A percentile compares a stretch with the other conserved stretches of the same genome.
phyloP scores from a whole-genome alignment of 2,329 filamentous ascomycete species.

The Penicillium sp. region DNA sequence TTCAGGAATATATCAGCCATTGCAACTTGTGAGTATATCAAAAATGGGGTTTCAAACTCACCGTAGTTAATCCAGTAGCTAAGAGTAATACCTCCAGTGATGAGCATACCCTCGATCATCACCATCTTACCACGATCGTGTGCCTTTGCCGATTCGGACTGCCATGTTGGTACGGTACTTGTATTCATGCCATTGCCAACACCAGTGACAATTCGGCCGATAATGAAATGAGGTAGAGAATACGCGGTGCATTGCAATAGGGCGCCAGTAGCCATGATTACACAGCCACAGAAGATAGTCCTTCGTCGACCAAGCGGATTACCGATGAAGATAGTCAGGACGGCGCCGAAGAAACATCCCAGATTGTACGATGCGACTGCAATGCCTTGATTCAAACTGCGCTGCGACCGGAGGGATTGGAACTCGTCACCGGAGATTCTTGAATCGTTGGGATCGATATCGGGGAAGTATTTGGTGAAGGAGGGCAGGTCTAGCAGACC shows the following conservation, averaged over 20 bases:
- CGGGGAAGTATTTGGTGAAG: constrained; percentile 43
- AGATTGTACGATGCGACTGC: constrained; percentile 46
- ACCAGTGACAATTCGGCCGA: constrained; percentile 50
- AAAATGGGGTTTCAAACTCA: background rate
- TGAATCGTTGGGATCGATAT: constrained; percentile 24
- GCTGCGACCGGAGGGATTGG: constrained; percentile 13
- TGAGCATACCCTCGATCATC: constrained; percentile 52
- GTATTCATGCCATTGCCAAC: constrained; percentile 54
- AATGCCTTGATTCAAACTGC: constrained; percentile 35
- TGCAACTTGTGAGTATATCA: background rate
- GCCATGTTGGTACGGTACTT: constrained; percentile 50
- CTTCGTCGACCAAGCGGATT: constrained; percentile 34
- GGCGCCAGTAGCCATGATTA: constrained; percentile 40
- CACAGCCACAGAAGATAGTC: constrained; percentile 29
- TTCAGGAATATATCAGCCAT: background rate
- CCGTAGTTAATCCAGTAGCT: constrained; percentile 52
- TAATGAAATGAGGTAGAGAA: constrained; percentile 45
- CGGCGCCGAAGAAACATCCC: constrained; percentile 51
- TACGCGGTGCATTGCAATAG: constrained; percentile 22
- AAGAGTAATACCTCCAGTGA: constrained; percentile 49
- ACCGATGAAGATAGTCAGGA: constrained; percentile 50
- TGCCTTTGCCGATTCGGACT: constrained; percentile 31
- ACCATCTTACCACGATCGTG: constrained; percentile 42
- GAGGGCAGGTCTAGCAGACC: constrained; percentile 44
- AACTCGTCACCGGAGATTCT: background rate